Conservation (phyloP, 352 stramenopile species). For the Paralagenidium karlingii region DNA sequence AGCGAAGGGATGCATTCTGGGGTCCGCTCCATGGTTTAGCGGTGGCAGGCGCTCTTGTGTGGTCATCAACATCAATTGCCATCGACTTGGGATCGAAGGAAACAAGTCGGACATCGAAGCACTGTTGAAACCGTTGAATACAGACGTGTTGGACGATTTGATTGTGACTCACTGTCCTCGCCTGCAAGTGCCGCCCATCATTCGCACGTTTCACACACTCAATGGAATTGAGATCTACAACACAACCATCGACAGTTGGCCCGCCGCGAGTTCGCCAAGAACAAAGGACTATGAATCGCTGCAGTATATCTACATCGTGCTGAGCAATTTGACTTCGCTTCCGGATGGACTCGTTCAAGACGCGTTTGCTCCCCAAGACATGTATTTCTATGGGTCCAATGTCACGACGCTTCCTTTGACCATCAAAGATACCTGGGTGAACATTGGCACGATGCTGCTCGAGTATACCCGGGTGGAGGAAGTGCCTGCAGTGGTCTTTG, state of each 20-base stretch:
- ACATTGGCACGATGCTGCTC: too few species aligned
- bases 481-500: too few species aligned
- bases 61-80: too few species aligned
- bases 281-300: too few species aligned
- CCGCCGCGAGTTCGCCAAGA: not conserved
- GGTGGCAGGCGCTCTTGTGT: too few species aligned
- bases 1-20: too few species aligned
- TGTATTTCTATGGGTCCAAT: slow-evolving; percentile 11
- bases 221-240: slow-evolving; percentile 8
- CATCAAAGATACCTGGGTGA: slow-evolving; percentile 1
- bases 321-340: slow-evolving; percentile 3
- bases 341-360: slow-evolving; percentile 2
- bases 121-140: too few species aligned
- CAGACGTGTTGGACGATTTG: too few species aligned
- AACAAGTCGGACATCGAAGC: too few species aligned
- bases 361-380: slow-evolving; percentile 5
- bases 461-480: too few species aligned
- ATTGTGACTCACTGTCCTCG: slow-evolving; percentile 7
- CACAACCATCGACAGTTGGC: slow-evolving; percentile 5
- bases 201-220: slow-evolving; percentile 2
- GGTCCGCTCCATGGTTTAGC: too few species aligned
- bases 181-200: slow-evolving; percentile 1
- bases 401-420: slow-evolving; percentile 3
- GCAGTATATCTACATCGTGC: slow-evolving; percentile 7
- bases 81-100: too few species aligned